phyloP scores from a whole-genome alignment of 1,284 basidiomycete species.

The Heterobasidion annosum region DNA sequence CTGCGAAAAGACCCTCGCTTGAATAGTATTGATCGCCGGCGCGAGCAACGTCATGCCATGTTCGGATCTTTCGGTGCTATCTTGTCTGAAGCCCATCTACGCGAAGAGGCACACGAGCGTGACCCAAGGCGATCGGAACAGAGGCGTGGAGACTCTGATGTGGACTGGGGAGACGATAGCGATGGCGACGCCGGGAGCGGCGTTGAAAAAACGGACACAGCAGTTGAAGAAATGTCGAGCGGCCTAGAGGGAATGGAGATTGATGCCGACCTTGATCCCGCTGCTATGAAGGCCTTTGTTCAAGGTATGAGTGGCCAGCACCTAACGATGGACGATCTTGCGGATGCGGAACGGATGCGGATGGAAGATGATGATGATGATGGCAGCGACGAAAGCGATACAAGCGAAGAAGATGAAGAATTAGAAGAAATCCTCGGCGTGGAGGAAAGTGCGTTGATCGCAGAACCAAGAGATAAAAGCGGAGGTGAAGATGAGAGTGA shows the following conservation, averaged over 20 bases:
- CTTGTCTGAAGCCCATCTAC: conserved; percentile 44
- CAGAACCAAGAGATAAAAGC: conserved; percentile 14
- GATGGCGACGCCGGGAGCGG: conserved; percentile 13
- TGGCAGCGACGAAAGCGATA: conserved; percentile 14
- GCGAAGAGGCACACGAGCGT: conserved; percentile 17
- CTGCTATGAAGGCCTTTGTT: conserved; percentile 48
- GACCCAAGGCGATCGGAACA: conserved; percentile 40
- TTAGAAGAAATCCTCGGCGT: conserved; percentile 10
- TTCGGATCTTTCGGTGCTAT: conserved; percentile 50
- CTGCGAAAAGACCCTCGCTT: conserved; percentile 18
- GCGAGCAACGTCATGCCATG: conserved; percentile 7
- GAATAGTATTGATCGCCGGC: conserved; percentile 20
- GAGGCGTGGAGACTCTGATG: conserved; percentile 57
- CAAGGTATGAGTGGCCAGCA: conserved; percentile 39
- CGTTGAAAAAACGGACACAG: conserved; percentile 10
- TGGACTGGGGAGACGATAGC: conserved; percentile 60
- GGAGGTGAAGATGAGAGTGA: conserved; percentile 15
- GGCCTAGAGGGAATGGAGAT: conserved; percentile 46
- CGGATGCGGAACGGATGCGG: conserved; percentile 40
- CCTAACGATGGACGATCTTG: conserved; percentile 60
- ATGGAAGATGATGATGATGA: conserved; percentile 52
- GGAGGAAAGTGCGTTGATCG: conserved; percentile 13
- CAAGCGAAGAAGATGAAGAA: conserved; percentile 20
- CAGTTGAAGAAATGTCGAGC: conserved; percentile 25
- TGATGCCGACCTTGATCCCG: conserved; percentile 38